Percentiles rank a stretch among this genome's conserved stretches.
phyloP scores from a whole-genome alignment of 2,329 filamentous ascomycete genomes.

The Cordyceps cicadae region DNA sequence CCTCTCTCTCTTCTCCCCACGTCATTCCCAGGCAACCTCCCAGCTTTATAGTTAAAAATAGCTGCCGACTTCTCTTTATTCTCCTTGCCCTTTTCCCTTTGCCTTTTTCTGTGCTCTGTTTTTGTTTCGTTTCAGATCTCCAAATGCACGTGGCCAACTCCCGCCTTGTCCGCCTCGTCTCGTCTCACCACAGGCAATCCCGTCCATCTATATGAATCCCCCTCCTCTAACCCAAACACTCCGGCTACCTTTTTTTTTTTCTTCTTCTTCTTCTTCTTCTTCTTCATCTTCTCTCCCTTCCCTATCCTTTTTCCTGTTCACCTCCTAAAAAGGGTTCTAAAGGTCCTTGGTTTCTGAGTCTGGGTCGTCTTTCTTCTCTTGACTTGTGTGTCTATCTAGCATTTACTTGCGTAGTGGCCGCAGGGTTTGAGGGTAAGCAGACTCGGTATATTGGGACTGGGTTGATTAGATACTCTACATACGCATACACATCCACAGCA shows the following conservation, averaged over 20 bases:
- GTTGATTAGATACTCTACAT: background rate
- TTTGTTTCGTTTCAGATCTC: conserved; percentile 7
- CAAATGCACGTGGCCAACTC: background rate
- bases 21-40: too few relatives aligned
- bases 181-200: background rate
- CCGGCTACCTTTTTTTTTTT: too few relatives aligned
- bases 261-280: background rate
- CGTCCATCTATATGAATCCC: background rate
- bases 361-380: background rate
- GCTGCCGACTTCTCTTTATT: too few relatives aligned
- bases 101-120: background rate
- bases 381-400: conserved; percentile 5
- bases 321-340: background rate
- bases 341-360: background rate
- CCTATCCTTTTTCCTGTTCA: background rate
- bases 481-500: background rate
- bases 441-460: background rate
- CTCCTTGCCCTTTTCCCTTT: too few relatives aligned
- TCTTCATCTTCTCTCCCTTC: background rate
- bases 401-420: conserved; percentile 9
- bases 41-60: too few relatives aligned
- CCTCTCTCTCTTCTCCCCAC: too few relatives aligned
- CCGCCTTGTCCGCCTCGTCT: background rate
- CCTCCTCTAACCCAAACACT: background rate
- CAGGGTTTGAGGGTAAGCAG: background rate